phyloP scores from a whole-genome alignment of 2,329 filamentous ascomycete genomes.

The Aspergillus oerlinghausenensis region DNA sequence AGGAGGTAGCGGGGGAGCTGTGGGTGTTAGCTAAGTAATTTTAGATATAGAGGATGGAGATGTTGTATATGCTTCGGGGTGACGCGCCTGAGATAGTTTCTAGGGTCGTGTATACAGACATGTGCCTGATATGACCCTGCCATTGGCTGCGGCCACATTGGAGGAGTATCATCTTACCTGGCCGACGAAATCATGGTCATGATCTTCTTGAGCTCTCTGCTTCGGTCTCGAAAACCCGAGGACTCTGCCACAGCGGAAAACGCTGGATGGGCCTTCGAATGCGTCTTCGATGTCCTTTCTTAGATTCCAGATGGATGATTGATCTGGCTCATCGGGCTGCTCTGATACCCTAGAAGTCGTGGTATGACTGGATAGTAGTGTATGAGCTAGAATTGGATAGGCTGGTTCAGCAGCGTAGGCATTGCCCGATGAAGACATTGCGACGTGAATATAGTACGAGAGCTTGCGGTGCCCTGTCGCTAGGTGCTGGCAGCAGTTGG shows the following conservation, averaged over 20 bases:
- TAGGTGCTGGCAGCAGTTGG: neutral
- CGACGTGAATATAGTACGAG: neutral
- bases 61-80: neutral
- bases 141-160: neutral
- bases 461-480: neutral
- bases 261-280: constrained; percentile 7
- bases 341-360: neutral
- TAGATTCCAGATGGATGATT: constrained; percentile 23
- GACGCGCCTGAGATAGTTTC: neutral
- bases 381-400: constrained; percentile 28
- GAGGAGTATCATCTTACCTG: constrained; percentile 19
- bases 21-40: neutral
- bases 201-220: constrained; percentile 16
- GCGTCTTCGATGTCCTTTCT: constrained; percentile 19
- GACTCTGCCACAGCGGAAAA: constrained; percentile 28
- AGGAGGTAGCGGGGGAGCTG: constrained; percentile 28
- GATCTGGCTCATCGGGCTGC: neutral
- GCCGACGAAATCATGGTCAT: constrained; percentile 25
- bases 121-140: neutral
- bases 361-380: constrained; percentile 17
- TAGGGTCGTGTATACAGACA: no score
- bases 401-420: constrained; percentile 28
- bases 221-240: constrained; percentile 31
- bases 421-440: constrained; percentile 15
- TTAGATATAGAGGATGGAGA: no score